Evolutionary conservation across 768 basidiomycete species (phyloP), one percentile per base, ranked within the genome.

Genomic region (Suillus bovinus): DNA sequence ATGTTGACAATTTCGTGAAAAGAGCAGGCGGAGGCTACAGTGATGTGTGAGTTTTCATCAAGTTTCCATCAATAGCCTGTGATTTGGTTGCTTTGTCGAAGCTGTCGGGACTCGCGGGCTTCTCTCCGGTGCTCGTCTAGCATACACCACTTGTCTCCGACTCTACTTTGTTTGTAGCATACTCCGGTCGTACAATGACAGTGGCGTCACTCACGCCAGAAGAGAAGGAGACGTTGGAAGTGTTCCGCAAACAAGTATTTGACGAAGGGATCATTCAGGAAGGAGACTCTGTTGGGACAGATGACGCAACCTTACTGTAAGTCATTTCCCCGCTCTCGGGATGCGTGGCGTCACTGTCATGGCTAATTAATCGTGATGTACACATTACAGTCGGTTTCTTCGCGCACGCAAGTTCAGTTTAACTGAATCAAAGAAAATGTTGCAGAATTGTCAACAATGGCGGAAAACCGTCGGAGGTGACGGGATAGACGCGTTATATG

Each of bases 391-490:
- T 60, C 85, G 90, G n/a, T 92, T 91, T 68, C 73, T 92, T n/a
- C 84, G 86, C 39, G 90, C 90, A 11, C 85, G 90, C 3, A 84
- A 84, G 64, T 90, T 84, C 67, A 81, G 86, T 68, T 62, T 88
- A 14, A 76, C 72, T 39, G 82, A 85, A 53, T 73, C 88, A 0
- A 88, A 86, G 72, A 80, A 75, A 63, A 91, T 90, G 90, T 75
- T 91, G 46, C 73, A 71, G 59, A 84, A 87, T 54, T 88, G 87
- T 63, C 86, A 89, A 65, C 74, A 84, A 14, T 92, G 90, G 90
- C 80, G 90, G 20, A 78, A 79, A 70, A 85, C 83, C 0, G 86
- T 86, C 9, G 82, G 84, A 41, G 87, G 84, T 38, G 73, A 83
- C 10, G 89, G 89, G 17, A 82, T 91, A 52, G 89, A 91, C 67